A percentile compares a stretch with the other conserved stretches of the same genome.
These are phyloP conservation scores for Candida ponderosae DNA, from an alignment of 805 yeast genomes.

Conservation along the genomic window DNA sequence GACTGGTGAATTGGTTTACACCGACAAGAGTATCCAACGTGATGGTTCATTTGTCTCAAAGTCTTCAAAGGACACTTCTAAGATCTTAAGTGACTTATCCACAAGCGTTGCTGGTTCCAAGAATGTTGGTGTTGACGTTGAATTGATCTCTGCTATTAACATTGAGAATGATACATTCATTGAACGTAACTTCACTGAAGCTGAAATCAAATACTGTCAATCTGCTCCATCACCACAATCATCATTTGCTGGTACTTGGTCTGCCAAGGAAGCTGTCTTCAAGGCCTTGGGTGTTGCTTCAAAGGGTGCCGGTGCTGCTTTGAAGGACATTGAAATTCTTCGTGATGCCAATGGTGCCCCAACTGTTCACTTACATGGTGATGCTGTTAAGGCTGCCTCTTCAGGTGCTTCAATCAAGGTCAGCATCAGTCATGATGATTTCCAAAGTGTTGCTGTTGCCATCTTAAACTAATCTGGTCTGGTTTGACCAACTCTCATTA, in stretches of 20 bases:
- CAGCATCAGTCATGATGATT: slow-evolving; percentile 92
- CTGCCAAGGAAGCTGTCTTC: slow-evolving; percentile 98
- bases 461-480: slow-evolving; percentile 31
- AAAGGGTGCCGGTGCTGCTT: slow-evolving; percentile 91
- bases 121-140: slow-evolving; percentile 96
- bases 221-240: slow-evolving; percentile 74
- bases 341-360: slow-evolving; percentile 71
- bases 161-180: slow-evolving; percentile 85
- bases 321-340: slow-evolving; percentile 82
- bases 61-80: slow-evolving; percentile 52
- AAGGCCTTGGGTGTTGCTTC: slow-evolving; percentile 86
- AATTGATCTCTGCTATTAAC: slow-evolving; percentile 74
- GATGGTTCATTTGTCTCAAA: slow-evolving; percentile 33
- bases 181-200: slow-evolving; percentile 82
- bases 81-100: slow-evolving; percentile 51
- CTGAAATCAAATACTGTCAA: slow-evolving; percentile 73
- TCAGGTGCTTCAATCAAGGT: slow-evolving; percentile 69
- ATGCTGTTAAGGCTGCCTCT: slow-evolving; percentile 67
- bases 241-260: slow-evolving; percentile 96
- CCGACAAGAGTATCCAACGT: slow-evolving; percentile 43
- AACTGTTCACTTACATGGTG: slow-evolving; percentile 65
- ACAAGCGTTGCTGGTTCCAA: slow-evolving; percentile 33
- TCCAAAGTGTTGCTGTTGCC: slow-evolving; percentile 97
- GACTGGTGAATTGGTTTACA: slow-evolving; percentile 38
- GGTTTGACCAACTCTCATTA: no score